Percentiles rank a stretch among this genome's conserved stretches.
Evolutionary conservation across 768 basidiomycete genomes (phyloP).

Genomic region (Serendipita sp.): DNA sequence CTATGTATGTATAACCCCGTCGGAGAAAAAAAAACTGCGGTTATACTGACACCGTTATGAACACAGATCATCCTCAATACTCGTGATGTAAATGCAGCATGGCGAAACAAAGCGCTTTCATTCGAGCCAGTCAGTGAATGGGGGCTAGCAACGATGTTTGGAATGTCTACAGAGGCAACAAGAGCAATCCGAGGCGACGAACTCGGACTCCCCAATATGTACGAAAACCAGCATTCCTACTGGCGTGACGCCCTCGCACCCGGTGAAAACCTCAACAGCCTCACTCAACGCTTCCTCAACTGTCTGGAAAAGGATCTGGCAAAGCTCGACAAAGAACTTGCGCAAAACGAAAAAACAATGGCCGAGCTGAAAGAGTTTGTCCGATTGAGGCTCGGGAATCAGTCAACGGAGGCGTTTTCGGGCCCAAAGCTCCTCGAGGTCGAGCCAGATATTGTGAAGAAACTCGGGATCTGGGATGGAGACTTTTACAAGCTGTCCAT

Average conservation of each 20-base stretch:
- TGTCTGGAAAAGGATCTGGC: neutral
- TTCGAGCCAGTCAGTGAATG: neutral
- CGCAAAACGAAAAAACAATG: neutral
- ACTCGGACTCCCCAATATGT: neutral
- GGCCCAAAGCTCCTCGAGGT: neutral
- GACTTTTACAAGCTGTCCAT: neutral
- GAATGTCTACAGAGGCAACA: neutral
- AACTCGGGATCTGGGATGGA: neutral
- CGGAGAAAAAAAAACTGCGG: neutral
- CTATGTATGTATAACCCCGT: neutral
- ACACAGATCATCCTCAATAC: neutral
- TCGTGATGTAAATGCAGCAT: neutral
- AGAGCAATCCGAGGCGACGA: neutral
- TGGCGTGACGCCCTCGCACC: conserved; percentile 4
- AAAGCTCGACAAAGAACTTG: neutral
- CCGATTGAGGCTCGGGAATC: neutral
- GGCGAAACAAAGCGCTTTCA: neutral
- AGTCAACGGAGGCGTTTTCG: neutral
- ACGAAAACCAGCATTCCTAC: neutral
- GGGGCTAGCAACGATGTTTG: neutral
- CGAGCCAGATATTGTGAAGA: neutral
- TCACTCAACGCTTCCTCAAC: conserved; percentile 1
- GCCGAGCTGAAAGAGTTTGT: neutral
- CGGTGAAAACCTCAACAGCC: neutral
- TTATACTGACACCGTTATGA: neutral